Base-by-base conservation (phyloP, 2,329 filamentous ascomycete species). In the Aspergillus pseudoviridinutans region DNA sequence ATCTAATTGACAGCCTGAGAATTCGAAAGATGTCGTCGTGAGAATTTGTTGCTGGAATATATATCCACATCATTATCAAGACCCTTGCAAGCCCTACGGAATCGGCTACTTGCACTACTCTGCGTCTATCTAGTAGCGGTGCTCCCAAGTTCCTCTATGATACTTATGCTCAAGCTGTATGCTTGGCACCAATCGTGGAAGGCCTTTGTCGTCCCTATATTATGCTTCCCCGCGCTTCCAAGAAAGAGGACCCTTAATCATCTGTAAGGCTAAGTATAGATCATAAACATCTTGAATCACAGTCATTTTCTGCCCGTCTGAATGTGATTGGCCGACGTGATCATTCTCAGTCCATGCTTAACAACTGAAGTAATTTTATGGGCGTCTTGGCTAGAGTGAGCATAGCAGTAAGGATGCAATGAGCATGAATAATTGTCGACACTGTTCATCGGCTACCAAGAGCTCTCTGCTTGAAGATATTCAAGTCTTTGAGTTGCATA, bases 401-500 rank as follows among this genome's bases (percentile, higher is more conserved):
- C 28, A 12, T 29, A 29, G 28, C 28, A 29, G 28, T 29, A 29
- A 12, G 28, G 10, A 10, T 10, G 9, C 28, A 29, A 3, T 29
- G 9, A 29, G 28, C 28, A 29, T 3, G 9, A 12, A 29, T 9
- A 38, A 14, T 38, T 17, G 14, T 38, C 32, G 12, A 7, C 14
- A 38, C 32, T 17, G 14, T 38, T 24, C 44, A 58, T 27, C 50
- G 27, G 22, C 61, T 51, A 29, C 68, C 66, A 44, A 69, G 65
- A 35, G 71, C 57, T 27, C 53, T 65, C 58, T 73, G 72, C 41
- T 58, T 64, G 44, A 63, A 63, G 29, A 67, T 51, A 32, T 63
- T 69, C 42, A 73, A 25, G 56, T 75, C 73, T 49, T 65, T 71
- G 7, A 74, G 56, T 35, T 66, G 58, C 61, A 73, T 68, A 25